phyloP scores from a whole-genome alignment of 768 basidiomycete genomes.

The Mycena polygramma region DNA sequence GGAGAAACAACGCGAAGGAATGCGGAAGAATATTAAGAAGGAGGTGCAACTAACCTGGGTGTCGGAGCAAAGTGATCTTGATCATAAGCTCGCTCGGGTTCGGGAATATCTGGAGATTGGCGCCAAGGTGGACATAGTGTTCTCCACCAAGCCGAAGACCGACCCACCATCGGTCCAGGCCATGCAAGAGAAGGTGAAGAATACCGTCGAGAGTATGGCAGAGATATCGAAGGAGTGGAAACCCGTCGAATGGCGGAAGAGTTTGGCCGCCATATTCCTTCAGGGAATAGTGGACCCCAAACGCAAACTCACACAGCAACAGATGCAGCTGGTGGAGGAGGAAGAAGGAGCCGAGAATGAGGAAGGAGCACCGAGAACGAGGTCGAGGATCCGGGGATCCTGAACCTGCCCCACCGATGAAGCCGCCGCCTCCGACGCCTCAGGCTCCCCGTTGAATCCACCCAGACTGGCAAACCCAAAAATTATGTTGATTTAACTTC shows the following conservation, averaged over 20 bases:
- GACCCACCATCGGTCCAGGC: constrained; percentile 53
- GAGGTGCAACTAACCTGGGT: constrained; percentile 83
- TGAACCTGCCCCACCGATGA: not conserved
- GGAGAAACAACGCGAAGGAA: constrained; percentile 50
- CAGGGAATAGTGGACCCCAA: constrained; percentile 48
- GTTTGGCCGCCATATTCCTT: constrained; percentile 58
- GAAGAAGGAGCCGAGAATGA: constrained; percentile 32
- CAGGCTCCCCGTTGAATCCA: not conserved
- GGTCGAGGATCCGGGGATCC: not conserved
- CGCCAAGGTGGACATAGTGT: constrained; percentile 66
- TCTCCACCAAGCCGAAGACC: constrained; percentile 62
- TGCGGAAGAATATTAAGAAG: constrained; percentile 58
- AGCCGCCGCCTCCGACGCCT: not conserved
- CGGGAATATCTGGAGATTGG: constrained; percentile 72
- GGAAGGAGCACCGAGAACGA: constrained; percentile 16
- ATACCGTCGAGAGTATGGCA: constrained; percentile 55
- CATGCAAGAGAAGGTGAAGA: constrained; percentile 59
- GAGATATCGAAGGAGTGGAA: constrained; percentile 71
- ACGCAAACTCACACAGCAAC: constrained; percentile 21
- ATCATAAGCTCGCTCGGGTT: constrained; percentile 75
- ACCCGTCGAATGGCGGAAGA: constrained; percentile 53
- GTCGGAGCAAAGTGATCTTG: constrained; percentile 68
- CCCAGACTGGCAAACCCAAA: constrained; percentile 11
- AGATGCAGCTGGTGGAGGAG: constrained; percentile 14
- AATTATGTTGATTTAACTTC: constrained; percentile 21